Evolutionary conservation across 495 filamentous ascomycete species (phyloP), one percentile per base, ranked within the genome.

Genomic region (Annulohypoxylon nitens): DNA sequence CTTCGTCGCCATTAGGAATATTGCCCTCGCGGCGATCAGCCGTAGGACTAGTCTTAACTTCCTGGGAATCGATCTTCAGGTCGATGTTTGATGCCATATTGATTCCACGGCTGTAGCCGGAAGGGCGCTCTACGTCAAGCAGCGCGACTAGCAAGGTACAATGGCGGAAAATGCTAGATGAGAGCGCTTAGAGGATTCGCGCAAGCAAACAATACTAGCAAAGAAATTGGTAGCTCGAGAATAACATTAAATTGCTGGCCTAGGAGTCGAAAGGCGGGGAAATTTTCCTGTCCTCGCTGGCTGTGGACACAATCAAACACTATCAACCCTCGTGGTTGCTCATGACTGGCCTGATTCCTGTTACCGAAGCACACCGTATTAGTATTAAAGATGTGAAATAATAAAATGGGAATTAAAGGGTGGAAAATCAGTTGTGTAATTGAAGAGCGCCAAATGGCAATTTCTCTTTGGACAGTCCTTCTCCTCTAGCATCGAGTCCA

Each of bases 401-500:
- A 63, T 20, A 20, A 63, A 34, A 61, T 50, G 23, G 41, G 45
- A 53, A 73, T 43, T 36, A 39, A 60, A 59, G 18, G 63, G 63
- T 18, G 33, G 25, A 43, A 60, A 64, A 61, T 54, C 36, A 71
- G 72, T 68, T 36, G 72, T 75, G 72, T 75, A 68, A 75, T 75
- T 51, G 33, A 64, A 39, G 14, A 61, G 45, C 64, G 72, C 39
- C 72, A 75, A 67, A 60, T 75, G 72, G 71, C 64, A 64, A 43
- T 16, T 39, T 53, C 60, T 75, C 72, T 64, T 75, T 75, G 72
- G 72, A 64, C 51, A 45, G 9, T 39, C 34, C 23, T 64, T 33
- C 26, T 54, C 30, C 39, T 39, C 50, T 51, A 68, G 53, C 25
- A 47, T 67, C 45, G 9, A 71, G 67, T 67, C 62, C 63, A 33